Evolutionary conservation across 495 filamentous ascomycete species (phyloP), one percentile per base, ranked within the genome.

Genomic region (Chaetomium tenue): DNA sequence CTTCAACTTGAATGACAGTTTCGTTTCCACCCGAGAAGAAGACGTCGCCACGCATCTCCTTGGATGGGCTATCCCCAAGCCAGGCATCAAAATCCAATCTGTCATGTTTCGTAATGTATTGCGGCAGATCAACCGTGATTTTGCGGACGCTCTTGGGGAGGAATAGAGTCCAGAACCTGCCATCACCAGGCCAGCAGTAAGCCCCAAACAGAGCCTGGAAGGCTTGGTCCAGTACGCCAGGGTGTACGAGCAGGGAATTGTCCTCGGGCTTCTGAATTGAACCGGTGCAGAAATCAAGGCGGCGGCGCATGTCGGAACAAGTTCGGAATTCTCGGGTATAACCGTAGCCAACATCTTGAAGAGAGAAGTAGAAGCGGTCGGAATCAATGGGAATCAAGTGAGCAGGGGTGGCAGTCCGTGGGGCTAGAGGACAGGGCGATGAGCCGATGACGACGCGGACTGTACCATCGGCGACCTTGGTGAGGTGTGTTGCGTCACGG

Each of bases 361-460:
- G 51, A 4, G 51, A 54, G 13, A 26, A 54, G 51, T 54, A 54
- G 26, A 54, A 54, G 2, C 26, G 51, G 51, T 30, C 51, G 48
- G 48, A 3, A 12, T 51, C 48, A 16, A 51, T 25, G 20, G 48
- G 48, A 16, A 51, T 51, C 11, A 51, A 22, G 48, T 51, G 48
- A 51, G 48, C 48, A 8, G 48, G 48, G 20, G 48, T 25, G 20
- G 48, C 20, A 20, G n/a, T 12, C 22, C 22, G 48, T 22, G n/a
- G 48, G 12, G 48, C 16, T 9, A 51, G 22, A 1, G 2, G n/a
- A 13, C 22, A 22, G n/a, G 5, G 9, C 20, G 48, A 51, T 12
- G n/a, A 3, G 20, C 16, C n/a, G 4, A 12, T 51, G 22, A 25
- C n/a, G 48, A 51, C 48, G 9, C 48, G 22, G 9, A 51, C 48